Conservation (phyloP, 257 asterid species). For the Primulina eburnea region DNA sequence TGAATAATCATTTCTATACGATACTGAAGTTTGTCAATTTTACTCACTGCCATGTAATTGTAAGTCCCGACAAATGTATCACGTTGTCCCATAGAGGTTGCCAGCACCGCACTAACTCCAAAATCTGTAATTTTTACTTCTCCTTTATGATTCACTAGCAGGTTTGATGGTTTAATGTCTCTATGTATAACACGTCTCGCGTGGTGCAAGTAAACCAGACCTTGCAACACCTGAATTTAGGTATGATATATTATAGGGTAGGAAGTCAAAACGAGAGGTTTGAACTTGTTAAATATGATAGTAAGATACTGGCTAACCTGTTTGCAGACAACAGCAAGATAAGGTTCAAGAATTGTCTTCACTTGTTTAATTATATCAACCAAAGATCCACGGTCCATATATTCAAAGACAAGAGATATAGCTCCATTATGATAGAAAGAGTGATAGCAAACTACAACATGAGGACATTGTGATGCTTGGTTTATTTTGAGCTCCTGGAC, state of each 20-base stretch:
- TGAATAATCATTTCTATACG: neutral
- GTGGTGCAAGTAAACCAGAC: conserved; percentile 78
- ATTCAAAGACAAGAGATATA: conserved; percentile 85
- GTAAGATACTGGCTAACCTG: conserved; percentile 54
- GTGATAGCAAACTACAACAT: conserved; percentile 91
- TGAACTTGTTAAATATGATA: conserved; percentile 9
- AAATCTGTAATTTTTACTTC: conserved; percentile 95
- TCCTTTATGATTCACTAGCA: conserved; percentile 88
- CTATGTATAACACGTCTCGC: conserved; percentile 95
- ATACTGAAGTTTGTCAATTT: conserved; percentile 9
- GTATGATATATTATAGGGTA: neutral
- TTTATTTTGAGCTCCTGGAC: conserved; percentile 98
- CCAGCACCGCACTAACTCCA: conserved; percentile 98
- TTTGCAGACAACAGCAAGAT: conserved; percentile 88
- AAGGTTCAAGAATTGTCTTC: conserved; percentile 92
- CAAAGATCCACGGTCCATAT: conserved; percentile 98
- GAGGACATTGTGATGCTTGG: conserved; percentile 85
- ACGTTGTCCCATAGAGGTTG: conserved; percentile 87
- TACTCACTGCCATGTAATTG: conserved; percentile 95
- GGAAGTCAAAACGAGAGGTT: neutral
- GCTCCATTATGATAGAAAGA: conserved; percentile 99
- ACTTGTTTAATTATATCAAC: conserved; percentile 56
- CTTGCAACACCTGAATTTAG: conserved; percentile 72
- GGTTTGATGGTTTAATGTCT: conserved; percentile 76
- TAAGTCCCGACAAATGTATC: conserved; percentile 96